These are phyloP conservation scores for Trichoderma asperellum DNA, from an alignment of 2,329 filamentous ascomycete genomes.

Conservation along the genomic window DNA sequence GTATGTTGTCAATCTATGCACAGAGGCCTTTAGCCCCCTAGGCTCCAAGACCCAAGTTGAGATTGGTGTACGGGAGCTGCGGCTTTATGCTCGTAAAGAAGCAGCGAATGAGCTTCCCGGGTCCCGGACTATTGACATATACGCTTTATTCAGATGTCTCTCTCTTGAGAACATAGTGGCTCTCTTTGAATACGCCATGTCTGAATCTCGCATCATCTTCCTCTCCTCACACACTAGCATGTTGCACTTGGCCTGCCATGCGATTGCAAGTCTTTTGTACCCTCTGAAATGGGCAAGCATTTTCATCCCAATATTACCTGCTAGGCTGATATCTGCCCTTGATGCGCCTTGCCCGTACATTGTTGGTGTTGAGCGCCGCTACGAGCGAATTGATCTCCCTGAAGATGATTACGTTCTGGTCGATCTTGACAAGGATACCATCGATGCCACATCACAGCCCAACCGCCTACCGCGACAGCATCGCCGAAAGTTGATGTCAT, in stretches of 20 bases:
- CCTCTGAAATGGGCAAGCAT: conserved; percentile 92
- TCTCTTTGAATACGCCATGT: conserved; percentile 88
- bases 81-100: conserved; percentile 90
- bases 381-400: conserved; percentile 82
- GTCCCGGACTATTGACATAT: conserved; percentile 88
- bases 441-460: conserved; percentile 82
- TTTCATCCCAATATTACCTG: conserved; percentile 88
- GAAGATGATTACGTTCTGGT: conserved; percentile 96
- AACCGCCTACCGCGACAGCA: conserved; percentile 82
- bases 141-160: conserved; percentile 86
- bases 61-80: conserved; percentile 83
- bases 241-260: conserved; percentile 89
- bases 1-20: conserved; percentile 96
- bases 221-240: conserved; percentile 95
- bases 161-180: conserved; percentile 91
- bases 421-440: conserved; percentile 87
- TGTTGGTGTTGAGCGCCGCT: conserved; percentile 90
- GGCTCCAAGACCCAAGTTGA: conserved; percentile 96
- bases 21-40: conserved; percentile 88
- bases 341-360: conserved; percentile 97
- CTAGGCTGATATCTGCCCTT: conserved; percentile 83
- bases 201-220: conserved; percentile 94
- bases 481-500: conserved; percentile 82
- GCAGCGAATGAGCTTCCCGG: conserved; percentile 91
- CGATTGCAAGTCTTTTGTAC: conserved; percentile 83